Base-by-base conservation (phyloP, 805 yeast species). In the Candida tammaniensis region DNA sequence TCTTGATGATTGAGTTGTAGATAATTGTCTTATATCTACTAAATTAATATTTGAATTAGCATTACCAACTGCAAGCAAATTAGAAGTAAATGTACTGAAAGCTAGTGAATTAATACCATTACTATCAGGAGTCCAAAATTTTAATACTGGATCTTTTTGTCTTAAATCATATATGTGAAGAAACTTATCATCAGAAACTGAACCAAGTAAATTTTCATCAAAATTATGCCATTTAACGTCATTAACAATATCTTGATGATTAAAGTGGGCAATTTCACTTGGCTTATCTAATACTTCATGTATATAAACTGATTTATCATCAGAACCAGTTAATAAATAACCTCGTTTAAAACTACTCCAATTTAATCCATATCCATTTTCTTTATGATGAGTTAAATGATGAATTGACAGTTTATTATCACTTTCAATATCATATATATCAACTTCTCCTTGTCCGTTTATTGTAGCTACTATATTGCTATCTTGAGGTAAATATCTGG, bases 301-400 rank as follows among this genome's bases (percentile, higher is more conserved):
- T 3, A 82, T 44, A 0, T 78, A 85, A 17, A 82, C 66, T 0
- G 78, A 68, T 26, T 66, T 60, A 54, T 85, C 94, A 54, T 84
- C 91, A 0, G 88, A 68, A 0, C 77, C 72, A 3, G 86, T 76
- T 21, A 79, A 57, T 14, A 85, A 54, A 16, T 67, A 62, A 3
- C 82, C 83, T 25, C 59, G 44, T 3, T 58, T 54, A 12, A 54
- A 49, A 0, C 72, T 62, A 48, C 72, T 82, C 82, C 91, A 85
- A 6, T 81, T 68, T 23, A 85, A 58, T 4, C 93, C 93, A 52
- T 80, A 85, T 1, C 93, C 93, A 44, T 84, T 84, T 17, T 69
- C 78, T 4, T 61, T 58, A 49, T 83, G 89, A 10, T 55, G 55
- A 6, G 46, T 42, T 12, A 59, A 43, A 18, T 47, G 40, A 9